Percentiles rank a stretch among this genome's conserved stretches.
Conservation (phyloP, 2,329 filamentous ascomycete species). For the Pestalotiopsis sp. region DNA sequence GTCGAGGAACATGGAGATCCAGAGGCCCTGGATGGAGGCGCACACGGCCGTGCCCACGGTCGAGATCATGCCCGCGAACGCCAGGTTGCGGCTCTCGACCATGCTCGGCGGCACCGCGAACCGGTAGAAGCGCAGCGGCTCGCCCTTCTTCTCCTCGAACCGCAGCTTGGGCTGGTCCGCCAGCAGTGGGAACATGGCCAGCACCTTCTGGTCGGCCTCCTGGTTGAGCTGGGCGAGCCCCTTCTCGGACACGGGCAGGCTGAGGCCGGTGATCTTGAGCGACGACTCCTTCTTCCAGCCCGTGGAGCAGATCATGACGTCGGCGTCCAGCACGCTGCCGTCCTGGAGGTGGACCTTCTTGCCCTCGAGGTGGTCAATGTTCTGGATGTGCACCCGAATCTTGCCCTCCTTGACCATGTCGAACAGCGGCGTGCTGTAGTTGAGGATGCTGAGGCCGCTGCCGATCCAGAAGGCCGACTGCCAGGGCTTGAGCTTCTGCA, state of each 20-base stretch:
- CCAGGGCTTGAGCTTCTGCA: conserved; percentile 43
- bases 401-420: conserved; percentile 50
- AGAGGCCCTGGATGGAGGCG: conserved; percentile 46
- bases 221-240: neutral
- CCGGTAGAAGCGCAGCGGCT: conserved; percentile 25
- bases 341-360: conserved; percentile 45
- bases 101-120: conserved; percentile 41
- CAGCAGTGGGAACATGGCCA: conserved; percentile 46
- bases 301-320: conserved; percentile 53
- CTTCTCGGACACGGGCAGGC: conserved; percentile 6
- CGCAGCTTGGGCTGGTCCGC: conserved; percentile 32
- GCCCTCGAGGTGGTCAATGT: conserved; percentile 45
- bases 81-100: conserved; percentile 37
- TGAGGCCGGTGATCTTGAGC: conserved; percentile 35
- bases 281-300: conserved; percentile 51
- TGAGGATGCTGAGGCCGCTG: conserved; percentile 56
- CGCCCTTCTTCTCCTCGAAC: conserved; percentile 11
- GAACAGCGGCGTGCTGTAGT: conserved; percentile 56
- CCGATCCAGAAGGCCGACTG: conserved; percentile 50
- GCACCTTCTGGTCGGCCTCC: conserved; percentile 44
- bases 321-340: conserved; percentile 39
- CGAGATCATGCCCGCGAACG: conserved; percentile 43
- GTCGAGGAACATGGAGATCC: conserved; percentile 55
- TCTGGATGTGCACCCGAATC: conserved; percentile 53
- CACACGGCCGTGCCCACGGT: conserved; percentile 40